Conservation (phyloP, 2,329 filamentous ascomycete genomes). For the Beauveria asiatica region DNA sequence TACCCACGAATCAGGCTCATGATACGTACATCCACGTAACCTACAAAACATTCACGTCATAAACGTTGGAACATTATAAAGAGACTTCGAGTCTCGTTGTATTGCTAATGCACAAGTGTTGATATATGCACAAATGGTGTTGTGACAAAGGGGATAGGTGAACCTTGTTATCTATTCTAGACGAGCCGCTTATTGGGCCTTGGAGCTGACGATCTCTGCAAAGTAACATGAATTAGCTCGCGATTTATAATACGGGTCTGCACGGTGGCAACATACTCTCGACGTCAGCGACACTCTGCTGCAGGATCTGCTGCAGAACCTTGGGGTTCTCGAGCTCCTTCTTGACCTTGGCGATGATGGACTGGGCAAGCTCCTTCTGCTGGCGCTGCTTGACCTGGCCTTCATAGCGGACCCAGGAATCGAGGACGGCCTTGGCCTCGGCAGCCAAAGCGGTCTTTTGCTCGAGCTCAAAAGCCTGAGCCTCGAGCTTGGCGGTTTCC, state of each 20-base stretch:
- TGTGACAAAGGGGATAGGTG: constrained; percentile 43
- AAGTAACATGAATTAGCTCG: constrained; percentile 24
- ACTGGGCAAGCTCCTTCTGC: constrained; percentile 90
- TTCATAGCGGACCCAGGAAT: constrained; percentile 99
- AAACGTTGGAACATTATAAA: constrained; percentile 6
- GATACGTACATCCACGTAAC: background rate
- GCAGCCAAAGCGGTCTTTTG: constrained; percentile 85
- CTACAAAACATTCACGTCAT: background rate
- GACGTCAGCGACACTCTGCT: constrained; percentile 91
- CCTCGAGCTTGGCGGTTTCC: constrained; percentile 96
- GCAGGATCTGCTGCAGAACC: constrained; percentile 91
- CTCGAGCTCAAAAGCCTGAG: constrained; percentile 93
- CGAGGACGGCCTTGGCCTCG: constrained; percentile 91
- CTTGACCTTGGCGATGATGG: constrained; percentile 91
- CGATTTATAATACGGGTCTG: background rate
- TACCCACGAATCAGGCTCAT: no score
- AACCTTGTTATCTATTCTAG: constrained; percentile 29
- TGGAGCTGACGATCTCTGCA: constrained; percentile 53
- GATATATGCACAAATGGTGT: constrained; percentile 44
- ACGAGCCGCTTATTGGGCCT: constrained; percentile 50
- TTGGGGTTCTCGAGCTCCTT: constrained; percentile 99
- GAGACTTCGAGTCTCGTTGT: constrained; percentile 29
- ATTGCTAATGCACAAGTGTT: constrained; percentile 56
- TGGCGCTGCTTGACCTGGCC: constrained; percentile 97
- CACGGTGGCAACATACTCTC: constrained; percentile 60